Conservation (phyloP, 192 early-diverging fungal species). For the Coemansia sp. region DNA sequence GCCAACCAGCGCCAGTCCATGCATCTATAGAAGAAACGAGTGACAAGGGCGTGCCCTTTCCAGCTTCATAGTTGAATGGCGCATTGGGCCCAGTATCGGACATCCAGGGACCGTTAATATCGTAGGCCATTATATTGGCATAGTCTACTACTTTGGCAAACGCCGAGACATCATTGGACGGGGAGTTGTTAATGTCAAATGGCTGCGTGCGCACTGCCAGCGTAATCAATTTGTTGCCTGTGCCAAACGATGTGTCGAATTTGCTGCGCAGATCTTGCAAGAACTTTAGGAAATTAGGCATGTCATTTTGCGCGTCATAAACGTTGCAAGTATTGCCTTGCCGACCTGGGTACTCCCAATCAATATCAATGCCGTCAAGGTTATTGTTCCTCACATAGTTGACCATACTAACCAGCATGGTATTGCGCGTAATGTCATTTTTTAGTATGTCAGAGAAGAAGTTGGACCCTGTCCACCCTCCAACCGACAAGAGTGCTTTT, state of each 20-base stretch:
- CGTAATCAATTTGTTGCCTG: constrained; percentile 60
- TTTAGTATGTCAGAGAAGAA: constrained; percentile 38
- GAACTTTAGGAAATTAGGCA: constrained; percentile 64
- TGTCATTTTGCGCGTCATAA: constrained; percentile 60
- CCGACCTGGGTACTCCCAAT: constrained; percentile 69
- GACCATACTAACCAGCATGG: constrained; percentile 56
- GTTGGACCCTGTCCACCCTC: constrained; percentile 67
- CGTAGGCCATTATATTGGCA: constrained; percentile 72
- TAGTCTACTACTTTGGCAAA: constrained; percentile 66
- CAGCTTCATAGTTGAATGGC: constrained; percentile 46
- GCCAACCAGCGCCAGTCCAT: constrained; percentile 64
- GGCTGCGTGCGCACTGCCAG: constrained; percentile 64
- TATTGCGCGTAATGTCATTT: constrained; percentile 17
- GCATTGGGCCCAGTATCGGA: constrained; percentile 62
- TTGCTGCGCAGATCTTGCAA: constrained; percentile 61
- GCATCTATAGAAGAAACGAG: constrained; percentile 57
- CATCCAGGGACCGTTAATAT: constrained; percentile 62
- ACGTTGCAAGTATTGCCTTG: constrained; percentile 33
- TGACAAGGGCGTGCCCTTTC: constrained; percentile 44
- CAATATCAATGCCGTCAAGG: constrained; percentile 75
- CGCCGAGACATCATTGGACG: constrained; percentile 58
- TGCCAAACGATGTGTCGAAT: constrained; percentile 49
- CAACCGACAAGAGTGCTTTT: constrained; percentile 65
- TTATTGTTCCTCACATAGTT: constrained; percentile 54
- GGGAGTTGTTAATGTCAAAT: constrained; percentile 53